A percentile compares a stretch with the other conserved stretches of the same genome.
phyloP scores from a whole-genome alignment of 2,329 filamentous ascomycete genomes.

The Aspergillus ochraceoroseus region DNA sequence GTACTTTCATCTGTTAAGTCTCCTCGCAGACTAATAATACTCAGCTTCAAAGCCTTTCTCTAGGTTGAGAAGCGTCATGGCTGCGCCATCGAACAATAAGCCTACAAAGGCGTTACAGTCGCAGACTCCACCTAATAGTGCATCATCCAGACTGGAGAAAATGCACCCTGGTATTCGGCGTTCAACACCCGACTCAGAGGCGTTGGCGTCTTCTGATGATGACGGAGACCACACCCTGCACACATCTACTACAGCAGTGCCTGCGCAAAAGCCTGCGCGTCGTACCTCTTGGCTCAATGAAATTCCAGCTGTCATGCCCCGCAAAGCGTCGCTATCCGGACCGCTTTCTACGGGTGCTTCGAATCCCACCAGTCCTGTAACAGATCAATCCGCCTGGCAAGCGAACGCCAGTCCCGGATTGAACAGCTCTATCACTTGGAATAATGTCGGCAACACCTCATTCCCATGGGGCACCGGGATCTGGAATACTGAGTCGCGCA shows the following conservation, averaged over 20 bases:
- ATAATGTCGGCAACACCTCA: slow-evolving; percentile 42
- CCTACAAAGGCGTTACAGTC: slow-evolving; percentile 31
- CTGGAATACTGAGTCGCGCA: slow-evolving; percentile 69
- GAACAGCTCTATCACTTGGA: slow-evolving; percentile 41
- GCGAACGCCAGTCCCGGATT: slow-evolving; percentile 36
- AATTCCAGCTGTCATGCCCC: slow-evolving; percentile 61
- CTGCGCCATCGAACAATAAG: slow-evolving; percentile 29
- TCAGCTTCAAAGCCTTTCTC: slow-evolving; percentile 14
- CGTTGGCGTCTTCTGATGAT: slow-evolving; percentile 88
- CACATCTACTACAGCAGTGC: slow-evolving; percentile 46
- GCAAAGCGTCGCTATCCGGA: slow-evolving; percentile 70
- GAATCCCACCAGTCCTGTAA: slow-evolving; percentile 72
- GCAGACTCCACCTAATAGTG: slow-evolving; percentile 52
- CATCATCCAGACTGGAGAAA: slow-evolving; percentile 67
- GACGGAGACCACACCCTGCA: slow-evolving; percentile 66
- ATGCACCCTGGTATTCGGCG: slow-evolving; percentile 64
- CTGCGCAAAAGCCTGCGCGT: slow-evolving; percentile 59
- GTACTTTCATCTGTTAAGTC: background rate
- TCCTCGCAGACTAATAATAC: slow-evolving; percentile 3
- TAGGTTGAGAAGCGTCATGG: slow-evolving; percentile 43
- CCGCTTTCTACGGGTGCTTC: slow-evolving; percentile 75
- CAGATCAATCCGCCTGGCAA: slow-evolving; percentile 53
- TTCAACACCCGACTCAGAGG: slow-evolving; percentile 90
- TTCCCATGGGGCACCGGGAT: slow-evolving; percentile 77
- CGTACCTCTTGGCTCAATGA: slow-evolving; percentile 85